Base-by-base conservation (phyloP, 768 basidiomycete genomes). In the Steccherinum ochraceum region DNA sequence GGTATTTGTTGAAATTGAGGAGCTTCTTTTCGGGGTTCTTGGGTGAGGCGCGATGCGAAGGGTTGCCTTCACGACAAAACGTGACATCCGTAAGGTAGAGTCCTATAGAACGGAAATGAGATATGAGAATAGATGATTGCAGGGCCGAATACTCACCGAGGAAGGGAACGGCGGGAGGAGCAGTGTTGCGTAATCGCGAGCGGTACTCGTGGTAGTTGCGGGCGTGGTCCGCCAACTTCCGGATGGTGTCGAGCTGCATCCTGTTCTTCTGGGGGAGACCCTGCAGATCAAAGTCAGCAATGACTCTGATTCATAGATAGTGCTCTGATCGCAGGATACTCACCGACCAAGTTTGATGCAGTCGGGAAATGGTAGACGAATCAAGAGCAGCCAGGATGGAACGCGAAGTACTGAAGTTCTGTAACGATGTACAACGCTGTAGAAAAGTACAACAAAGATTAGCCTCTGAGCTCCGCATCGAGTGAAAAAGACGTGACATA, bases 1-100 rank as follows among this genome's bases (percentile, higher is more conserved):
- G 87, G 60, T 96, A 98, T 67, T 96, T 95, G 68, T 94, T 95
- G 62, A 96, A 93, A 68, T 99, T 99, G 64, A 98, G 76, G 35
- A 99, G 70, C 59, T 83, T 88, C 68, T 89, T 84, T 52, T 78
- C 78, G 1, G 86, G 74, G 49, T 83, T 83, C 51, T 80, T 66
- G 0, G 93, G 89, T 4, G 93, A 89, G 13, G 83, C 78, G 56
- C 95, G 79, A 58, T 86, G 75, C 12, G 89, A 86, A 13, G 90
- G 86, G 64, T 97, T 97, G 18, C 95, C 95, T 61, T 97, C 95
- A 39, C 89, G 82, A 63, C 92, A 95, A 68, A 98, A 98, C 4
- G 93, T 97, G 52, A 96, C 77, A 66, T 94, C 93, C 10, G 93
- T 93, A 55, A 94, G 71, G 66, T 93, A 93, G 27, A 92, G 72